Percentiles rank a stretch among this genome's conserved stretches.
Evolutionary conservation across 345 rosid genomes (phyloP).

Genomic region (Moringa oleifera): DNA sequence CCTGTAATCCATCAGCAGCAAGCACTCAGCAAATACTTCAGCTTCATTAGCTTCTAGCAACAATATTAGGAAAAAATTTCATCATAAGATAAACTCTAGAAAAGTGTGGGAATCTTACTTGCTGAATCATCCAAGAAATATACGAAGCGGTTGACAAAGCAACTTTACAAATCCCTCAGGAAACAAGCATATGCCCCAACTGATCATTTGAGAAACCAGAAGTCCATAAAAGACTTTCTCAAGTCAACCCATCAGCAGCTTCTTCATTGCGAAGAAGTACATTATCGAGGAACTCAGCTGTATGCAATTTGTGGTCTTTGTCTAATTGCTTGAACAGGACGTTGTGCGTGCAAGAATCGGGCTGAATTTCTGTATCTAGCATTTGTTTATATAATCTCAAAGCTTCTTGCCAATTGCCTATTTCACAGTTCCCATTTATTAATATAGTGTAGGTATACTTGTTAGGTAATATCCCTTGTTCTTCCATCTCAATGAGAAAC

Average conservation of each 20-base stretch:
- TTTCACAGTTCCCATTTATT: constrained; percentile 45
- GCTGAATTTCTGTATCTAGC: constrained; percentile 53
- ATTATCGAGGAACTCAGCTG: constrained; percentile 41
- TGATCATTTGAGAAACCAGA: constrained; percentile 1
- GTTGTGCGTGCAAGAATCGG: constrained; percentile 51
- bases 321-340: constrained; percentile 54
- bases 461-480: constrained; percentile 49
- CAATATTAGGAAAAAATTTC: no score
- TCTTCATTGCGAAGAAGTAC: constrained; percentile 26
- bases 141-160: not conserved
- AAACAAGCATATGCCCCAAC: constrained; percentile 3
- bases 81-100: no score
- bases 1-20: no score
- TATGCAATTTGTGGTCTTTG: constrained; percentile 40
- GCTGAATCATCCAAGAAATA: constrained; percentile 8
- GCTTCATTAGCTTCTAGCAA: no score
- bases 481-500: constrained; percentile 51
- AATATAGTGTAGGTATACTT: constrained; percentile 73
- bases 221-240: constrained; percentile 10
- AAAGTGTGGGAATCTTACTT: constrained; percentile 12
- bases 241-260: constrained; percentile 13
- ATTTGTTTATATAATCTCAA: constrained; percentile 61
- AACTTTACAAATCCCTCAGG: constrained; percentile 1
- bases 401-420: constrained; percentile 53
- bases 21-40: no score